Evolutionary conservation across 345 rosid species (phyloP).

Genomic region (Reutealis trisperma): DNA sequence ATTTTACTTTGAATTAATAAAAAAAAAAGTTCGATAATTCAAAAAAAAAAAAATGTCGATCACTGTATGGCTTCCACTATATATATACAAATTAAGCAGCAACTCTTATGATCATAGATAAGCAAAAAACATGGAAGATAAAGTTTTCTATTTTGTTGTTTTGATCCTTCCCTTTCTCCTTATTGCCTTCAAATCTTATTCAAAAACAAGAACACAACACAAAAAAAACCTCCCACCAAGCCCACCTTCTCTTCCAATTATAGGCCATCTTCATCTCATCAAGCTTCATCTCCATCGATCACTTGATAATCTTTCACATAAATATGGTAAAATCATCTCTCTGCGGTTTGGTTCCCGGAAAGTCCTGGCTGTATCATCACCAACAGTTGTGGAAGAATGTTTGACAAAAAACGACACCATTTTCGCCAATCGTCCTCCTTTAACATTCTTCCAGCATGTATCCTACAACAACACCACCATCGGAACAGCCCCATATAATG

Average conservation of each 20-base stretch:
- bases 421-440: conserved; percentile 24
- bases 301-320: not conserved
- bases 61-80: no score
- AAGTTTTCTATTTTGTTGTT: not conserved
- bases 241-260: conserved; percentile 2
- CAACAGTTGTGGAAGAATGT: not conserved
- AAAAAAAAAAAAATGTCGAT: no score
- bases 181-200: not conserved
- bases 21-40: no score
- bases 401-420: not conserved
- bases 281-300: no score
- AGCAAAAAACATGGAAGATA: not conserved
- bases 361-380: not conserved
- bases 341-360: not conserved
- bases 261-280: conserved; percentile 13
- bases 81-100: no score
- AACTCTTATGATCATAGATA: not conserved
- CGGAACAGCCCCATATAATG: conserved; percentile 29
- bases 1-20: no score
- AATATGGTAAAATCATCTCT: not conserved
- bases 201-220: not conserved
- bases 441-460: not conserved
- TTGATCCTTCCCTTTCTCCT: not conserved
- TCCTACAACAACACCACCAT: conserved; percentile 37
- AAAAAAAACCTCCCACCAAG: not conserved